Percentiles rank a stretch among this genome's conserved stretches.
Conservation (phyloP, 768 basidiomycete genomes). For the Sporobolomyces roseus region DNA sequence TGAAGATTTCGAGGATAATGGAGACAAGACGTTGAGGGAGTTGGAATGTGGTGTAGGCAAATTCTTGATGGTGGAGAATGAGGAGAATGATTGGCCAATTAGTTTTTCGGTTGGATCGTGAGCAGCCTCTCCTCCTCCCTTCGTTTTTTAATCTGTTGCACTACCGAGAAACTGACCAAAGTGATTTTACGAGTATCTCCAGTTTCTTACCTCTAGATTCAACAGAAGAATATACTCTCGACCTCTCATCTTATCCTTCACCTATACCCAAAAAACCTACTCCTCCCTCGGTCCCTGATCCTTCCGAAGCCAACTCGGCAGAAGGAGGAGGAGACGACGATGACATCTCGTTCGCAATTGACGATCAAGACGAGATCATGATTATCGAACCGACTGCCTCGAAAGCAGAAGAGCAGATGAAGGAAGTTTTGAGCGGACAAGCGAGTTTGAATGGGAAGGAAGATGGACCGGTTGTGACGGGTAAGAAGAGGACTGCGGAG, state of each 20-base stretch:
- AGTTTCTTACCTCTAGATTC: constrained; percentile 21
- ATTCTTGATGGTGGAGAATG: constrained; percentile 83
- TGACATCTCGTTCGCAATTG: constrained; percentile 18
- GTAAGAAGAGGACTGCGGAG: constrained; percentile 39
- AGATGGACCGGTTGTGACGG: background rate
- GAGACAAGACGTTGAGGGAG: constrained; percentile 72
- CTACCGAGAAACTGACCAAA: too few relatives aligned
- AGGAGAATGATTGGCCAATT: constrained; percentile 58
- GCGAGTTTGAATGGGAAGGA: background rate
- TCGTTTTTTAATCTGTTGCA: too few relatives aligned
- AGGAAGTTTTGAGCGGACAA: constrained; percentile 1
- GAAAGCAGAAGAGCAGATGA: background rate
- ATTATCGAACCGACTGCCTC: background rate
- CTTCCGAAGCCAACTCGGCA: background rate
- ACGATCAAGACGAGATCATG: constrained; percentile 13
- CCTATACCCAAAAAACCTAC: constrained; percentile 27
- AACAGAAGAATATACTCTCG: background rate
- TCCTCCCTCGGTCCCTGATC: too few relatives aligned
- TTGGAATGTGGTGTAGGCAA: constrained; percentile 74
- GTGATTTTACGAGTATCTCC: background rate
- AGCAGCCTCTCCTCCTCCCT: background rate
- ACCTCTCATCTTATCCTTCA: constrained; percentile 21
- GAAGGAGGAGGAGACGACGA: constrained; percentile 4
- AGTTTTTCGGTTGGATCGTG: constrained; percentile 33
- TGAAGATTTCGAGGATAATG: constrained; percentile 91